A percentile compares a stretch with the other conserved stretches of the same genome.
These are phyloP conservation scores for Rhynchospora breviuscula DNA, from an alignment of 176 grass and related monocot genomes.

Conservation along the genomic window DNA sequence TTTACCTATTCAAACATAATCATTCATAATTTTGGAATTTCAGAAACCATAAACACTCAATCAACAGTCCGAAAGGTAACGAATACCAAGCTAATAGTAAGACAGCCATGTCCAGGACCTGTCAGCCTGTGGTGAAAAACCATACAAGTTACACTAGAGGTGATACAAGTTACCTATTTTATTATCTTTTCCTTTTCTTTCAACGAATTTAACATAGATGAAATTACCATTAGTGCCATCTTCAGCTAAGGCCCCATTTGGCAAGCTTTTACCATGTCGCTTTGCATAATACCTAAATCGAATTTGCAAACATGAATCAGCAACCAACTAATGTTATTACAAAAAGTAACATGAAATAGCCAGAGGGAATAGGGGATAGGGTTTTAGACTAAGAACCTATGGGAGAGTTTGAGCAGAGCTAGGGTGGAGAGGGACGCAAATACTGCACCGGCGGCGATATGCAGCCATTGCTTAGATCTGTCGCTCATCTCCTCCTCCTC, in stretches of 20 bases:
- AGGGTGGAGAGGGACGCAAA: constrained; percentile 50
- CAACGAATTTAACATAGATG: neutral
- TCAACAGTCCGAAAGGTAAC: neutral
- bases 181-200: neutral
- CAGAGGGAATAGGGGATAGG: neutral
- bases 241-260: neutral
- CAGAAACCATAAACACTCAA: neutral
- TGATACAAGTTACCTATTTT: neutral
- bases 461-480: constrained; percentile 49
- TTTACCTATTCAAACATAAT: constrained; percentile 15
- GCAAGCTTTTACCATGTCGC: neutral
- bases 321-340: neutral
- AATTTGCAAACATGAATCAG: neutral
- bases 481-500: constrained; percentile 16
- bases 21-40: constrained; percentile 5
- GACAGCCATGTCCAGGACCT: too few relatives aligned
- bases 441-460: constrained; percentile 39
- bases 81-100: neutral
- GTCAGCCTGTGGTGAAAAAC: neutral
- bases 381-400: constrained; percentile 39
- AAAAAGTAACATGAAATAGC: neutral
- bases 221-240: neutral
- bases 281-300: constrained; percentile 20
- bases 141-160: neutral
- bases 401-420: constrained; percentile 32